A percentile compares a stretch with the other conserved stretches of the same genome.
phyloP scores from a whole-genome alignment of 352 stramenopile species.

The Pythium sukuiense region DNA sequence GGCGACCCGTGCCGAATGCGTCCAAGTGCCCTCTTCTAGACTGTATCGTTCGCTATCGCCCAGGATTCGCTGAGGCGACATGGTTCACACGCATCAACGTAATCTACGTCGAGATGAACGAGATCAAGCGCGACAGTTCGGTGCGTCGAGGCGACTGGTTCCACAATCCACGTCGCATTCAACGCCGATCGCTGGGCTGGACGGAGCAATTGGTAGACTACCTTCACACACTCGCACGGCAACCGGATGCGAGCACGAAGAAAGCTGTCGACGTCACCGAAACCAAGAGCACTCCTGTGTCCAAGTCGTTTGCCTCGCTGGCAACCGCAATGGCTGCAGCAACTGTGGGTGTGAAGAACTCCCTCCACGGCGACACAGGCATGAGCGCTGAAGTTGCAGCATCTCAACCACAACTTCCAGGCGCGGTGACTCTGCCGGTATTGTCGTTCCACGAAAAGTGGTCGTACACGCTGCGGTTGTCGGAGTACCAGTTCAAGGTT shows the following conservation, averaged over 20 bases:
- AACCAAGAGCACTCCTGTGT: not conserved
- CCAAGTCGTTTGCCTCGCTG: not conserved
- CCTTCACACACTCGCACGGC: conserved; percentile 62
- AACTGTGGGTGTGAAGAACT: conserved; percentile 24
- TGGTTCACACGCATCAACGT: conserved; percentile 88
- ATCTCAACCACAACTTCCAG: conserved; percentile 5
- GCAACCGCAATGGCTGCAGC: not conserved
- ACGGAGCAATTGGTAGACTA: conserved; percentile 81
- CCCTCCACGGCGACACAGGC: conserved; percentile 36
- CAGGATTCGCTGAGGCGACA: conserved; percentile 67
- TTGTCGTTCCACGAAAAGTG: conserved; percentile 71
- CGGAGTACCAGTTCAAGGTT: conserved; percentile 80
- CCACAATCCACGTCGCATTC: conserved; percentile 68
- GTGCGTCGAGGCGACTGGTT: conserved; percentile 78
- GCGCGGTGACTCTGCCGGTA: conserved; percentile 23
- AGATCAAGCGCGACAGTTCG: conserved; percentile 69
- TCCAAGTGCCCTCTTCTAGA: conserved; percentile 83
- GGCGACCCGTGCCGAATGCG: conserved; percentile 66
- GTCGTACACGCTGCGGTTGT: conserved; percentile 82
- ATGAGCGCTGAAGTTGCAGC: conserved; percentile 2
- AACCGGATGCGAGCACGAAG: conserved; percentile 31
- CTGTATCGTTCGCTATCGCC: conserved; percentile 71
- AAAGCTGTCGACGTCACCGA: conserved; percentile 28
- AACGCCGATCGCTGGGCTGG: conserved; percentile 73
- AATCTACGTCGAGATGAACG: conserved; percentile 85